These are phyloP conservation scores for Scedosporium dehoogii DNA, from an alignment of 2,329 filamentous ascomycete genomes.

Conservation along the genomic window DNA sequence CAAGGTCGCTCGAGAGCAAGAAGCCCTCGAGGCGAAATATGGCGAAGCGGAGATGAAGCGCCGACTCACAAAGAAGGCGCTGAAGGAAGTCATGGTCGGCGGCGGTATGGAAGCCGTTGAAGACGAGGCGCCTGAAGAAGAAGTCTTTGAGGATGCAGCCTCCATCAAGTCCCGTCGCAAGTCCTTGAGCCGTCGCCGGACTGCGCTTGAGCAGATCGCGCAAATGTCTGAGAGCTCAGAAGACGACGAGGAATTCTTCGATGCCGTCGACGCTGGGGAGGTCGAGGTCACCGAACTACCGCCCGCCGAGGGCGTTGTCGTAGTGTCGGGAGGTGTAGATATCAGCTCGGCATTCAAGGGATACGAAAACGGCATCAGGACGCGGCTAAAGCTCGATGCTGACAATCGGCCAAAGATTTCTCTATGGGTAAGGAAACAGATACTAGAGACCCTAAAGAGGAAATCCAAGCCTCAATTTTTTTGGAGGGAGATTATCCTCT, in stretches of 20 bases:
- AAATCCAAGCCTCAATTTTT: no score
- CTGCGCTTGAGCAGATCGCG: conserved; percentile 59
- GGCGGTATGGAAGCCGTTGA: neutral
- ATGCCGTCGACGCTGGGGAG: conserved; percentile 88
- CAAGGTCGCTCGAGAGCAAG: conserved; percentile 87
- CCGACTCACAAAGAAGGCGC: conserved; percentile 76
- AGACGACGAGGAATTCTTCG: conserved; percentile 89
- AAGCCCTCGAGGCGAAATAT: conserved; percentile 77
- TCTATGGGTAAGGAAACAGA: conserved; percentile 65
- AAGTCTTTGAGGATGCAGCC: conserved; percentile 21
- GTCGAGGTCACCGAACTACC: conserved; percentile 70
- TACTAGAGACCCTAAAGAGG: no score
- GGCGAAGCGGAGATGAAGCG: conserved; percentile 86
- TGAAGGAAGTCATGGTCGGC: conserved; percentile 66
- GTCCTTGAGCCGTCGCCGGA: conserved; percentile 46
- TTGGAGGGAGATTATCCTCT: no score
- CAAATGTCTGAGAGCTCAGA: conserved; percentile 73
- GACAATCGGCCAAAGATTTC: conserved; percentile 91
- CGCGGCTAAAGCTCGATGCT: conserved; percentile 74
- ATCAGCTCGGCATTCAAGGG: conserved; percentile 74
- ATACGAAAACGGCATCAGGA: conserved; percentile 81
- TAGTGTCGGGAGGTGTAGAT: conserved; percentile 41
- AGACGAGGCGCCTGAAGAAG: conserved; percentile 14
- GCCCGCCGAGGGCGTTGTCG: conserved; percentile 29
- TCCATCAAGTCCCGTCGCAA: conserved; percentile 27